Evolutionary conservation across 2,329 filamentous ascomycete species (phyloP), one percentile per base, ranked within the genome.

Genomic region (Didymella exigua): DNA sequence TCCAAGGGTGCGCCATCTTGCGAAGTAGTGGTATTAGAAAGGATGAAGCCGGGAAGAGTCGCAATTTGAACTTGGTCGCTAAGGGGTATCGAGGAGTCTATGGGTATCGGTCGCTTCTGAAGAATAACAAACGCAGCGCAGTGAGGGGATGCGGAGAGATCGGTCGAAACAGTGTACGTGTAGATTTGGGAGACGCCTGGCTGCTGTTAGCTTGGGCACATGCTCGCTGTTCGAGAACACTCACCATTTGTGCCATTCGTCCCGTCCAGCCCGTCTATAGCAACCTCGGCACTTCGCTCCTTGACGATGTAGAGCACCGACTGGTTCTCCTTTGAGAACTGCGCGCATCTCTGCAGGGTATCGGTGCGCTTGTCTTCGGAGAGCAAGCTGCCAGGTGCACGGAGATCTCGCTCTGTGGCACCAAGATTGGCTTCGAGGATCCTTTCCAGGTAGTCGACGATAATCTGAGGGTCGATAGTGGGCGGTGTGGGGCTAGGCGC

Each of bases 261-360:
- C 36, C 59, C 63, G 24, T 74, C 71, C 31, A 69, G 47, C 19
- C 64, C 67, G 34, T 75, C 71, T 46, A 67, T 58, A 18, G 55
- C 66, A 18, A 65, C 47, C 81, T 80, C 60, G 49, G 82, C 79
- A 48, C 84, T 77, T 61, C 88, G 73, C 71, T 93, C 91, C 78
- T 97, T 96, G 73, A 95, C 89, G 60, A 97, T 88, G 77, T 98
- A 98, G 60, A 99, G 81, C 50, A 89, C 91, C 59, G 89, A 87
- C 78, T 96, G 91, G 54, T 89, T 83, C 77, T 99, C 96, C 58
- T 87, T 86, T 54, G 92, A 92, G 77, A 98, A 98, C 68, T 93
- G 89, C 63, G 87, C 86, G 76, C 93, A 97, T 79, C 91, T 86
- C 72, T 92, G 87, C 52, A 96, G 79, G 6, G 95, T 97, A 67